Evolutionary conservation across 306 rosid species (phyloP).

Genomic region (Rosa lucieae): DNA sequence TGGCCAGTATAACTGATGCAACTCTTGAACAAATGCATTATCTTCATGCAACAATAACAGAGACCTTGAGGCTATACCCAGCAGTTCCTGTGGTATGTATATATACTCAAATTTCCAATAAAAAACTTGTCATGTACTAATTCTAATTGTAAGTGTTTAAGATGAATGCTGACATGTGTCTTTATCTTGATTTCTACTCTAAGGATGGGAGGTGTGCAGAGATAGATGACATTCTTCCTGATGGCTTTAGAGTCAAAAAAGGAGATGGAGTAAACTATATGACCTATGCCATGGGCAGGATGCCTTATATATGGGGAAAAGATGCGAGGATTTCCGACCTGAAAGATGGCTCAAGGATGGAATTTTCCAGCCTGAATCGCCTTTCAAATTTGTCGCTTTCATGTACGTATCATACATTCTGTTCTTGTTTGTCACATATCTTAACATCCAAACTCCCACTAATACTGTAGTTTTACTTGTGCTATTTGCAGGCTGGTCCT

Average conservation of each 20-base stretch:
- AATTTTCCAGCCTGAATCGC: constrained; percentile 56
- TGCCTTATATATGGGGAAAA: constrained; percentile 71
- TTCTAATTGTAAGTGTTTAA: background rate
- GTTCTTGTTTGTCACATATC: background rate
- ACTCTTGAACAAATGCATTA: constrained; percentile 69
- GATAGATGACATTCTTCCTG: constrained; percentile 58
- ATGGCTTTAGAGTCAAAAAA: constrained; percentile 55
- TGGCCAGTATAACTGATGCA: constrained; percentile 44
- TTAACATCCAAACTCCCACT: background rate
- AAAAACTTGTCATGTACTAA: background rate
- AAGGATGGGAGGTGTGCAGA: constrained; percentile 52
- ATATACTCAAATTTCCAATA: background rate
- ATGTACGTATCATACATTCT: constrained; percentile 36
- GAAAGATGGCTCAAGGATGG: constrained; percentile 80
- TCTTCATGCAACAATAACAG: constrained; percentile 75
- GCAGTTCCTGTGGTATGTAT: constrained; percentile 45
- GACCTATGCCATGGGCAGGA: constrained; percentile 74
- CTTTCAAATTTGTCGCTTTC: constrained; percentile 78
- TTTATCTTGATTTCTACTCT: background rate
- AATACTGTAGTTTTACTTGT: background rate
- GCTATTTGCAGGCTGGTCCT: constrained; percentile 62
- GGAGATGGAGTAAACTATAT: constrained; percentile 65
- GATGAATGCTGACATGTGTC: background rate
- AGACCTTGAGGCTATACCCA: constrained; percentile 82
- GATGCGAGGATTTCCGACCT: constrained; percentile 60